Conservation (phyloP, 176 grass and related monocot species). For the Secale cereale region DNA sequence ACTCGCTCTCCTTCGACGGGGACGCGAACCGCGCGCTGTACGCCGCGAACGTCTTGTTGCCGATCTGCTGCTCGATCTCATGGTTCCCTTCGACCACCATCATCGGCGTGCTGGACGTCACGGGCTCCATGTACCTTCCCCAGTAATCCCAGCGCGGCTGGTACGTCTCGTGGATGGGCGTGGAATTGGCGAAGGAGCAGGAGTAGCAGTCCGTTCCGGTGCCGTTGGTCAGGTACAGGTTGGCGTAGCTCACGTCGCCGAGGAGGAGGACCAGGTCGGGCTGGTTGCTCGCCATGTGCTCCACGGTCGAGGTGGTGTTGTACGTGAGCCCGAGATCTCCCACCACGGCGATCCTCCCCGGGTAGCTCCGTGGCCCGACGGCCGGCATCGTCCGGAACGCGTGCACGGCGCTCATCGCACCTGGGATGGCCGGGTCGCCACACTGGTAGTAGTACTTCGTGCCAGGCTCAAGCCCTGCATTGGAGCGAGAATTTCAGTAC, state of each 20-base stretch:
- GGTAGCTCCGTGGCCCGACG: constrained; percentile 57
- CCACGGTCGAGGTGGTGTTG: constrained; percentile 79
- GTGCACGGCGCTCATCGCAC: constrained; percentile 50
- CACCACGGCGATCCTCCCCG: constrained; percentile 62
- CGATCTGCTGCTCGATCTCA: constrained; percentile 66
- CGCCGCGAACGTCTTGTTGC: constrained; percentile 56
- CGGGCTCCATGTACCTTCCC: constrained; percentile 90
- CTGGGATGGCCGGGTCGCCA: constrained; percentile 54
- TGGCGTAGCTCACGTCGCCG: constrained; percentile 85
- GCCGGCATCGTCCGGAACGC: constrained; percentile 80
- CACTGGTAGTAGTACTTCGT: constrained; percentile 71
- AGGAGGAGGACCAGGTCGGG: constrained; percentile 79
- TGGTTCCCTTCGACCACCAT: constrained; percentile 95
- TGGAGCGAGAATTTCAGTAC: not conserved
- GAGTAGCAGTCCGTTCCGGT: constrained; percentile 79
- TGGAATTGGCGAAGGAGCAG: constrained; percentile 50
- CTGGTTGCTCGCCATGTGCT: constrained; percentile 63
- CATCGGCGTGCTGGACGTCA: constrained; percentile 64
- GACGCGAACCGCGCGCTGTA: constrained; percentile 79
- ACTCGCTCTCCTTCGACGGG: constrained; percentile 60
- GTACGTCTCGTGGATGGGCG: constrained; percentile 81
- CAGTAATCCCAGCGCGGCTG: constrained; percentile 95
- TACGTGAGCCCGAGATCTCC: constrained; percentile 86
- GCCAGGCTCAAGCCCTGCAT: constrained; percentile 49
- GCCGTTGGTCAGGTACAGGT: constrained; percentile 82